Evolutionary conservation across 192 early-diverging fungal species (phyloP), one percentile per base, ranked within the genome.

Genomic region (Funneliformis mosseae): DNA sequence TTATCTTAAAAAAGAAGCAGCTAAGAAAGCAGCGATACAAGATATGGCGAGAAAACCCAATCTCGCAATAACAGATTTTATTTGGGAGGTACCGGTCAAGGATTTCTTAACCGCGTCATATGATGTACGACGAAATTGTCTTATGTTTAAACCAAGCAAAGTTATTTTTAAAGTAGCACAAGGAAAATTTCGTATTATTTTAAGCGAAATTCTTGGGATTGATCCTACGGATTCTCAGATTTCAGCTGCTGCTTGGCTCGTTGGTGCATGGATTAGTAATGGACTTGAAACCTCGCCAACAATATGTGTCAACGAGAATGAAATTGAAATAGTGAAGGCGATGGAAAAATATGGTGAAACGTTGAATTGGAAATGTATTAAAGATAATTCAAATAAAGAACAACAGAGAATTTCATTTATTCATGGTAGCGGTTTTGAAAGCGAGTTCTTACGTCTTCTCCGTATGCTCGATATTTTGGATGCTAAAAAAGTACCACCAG

Each of bases 181-280:
- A 68, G 66, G 38, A 12, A 68, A 23, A 10, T 39, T 68, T 33
- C 27, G 27, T 8, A 16, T 11, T 27, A 28, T 68, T 33, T 12
- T 68, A 39, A 39, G 16, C 25, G 11, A 27, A 14, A 28, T 68
- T 33, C 11, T 39, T 28, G 27, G 66, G 4, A 12, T 27, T 5
- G 5, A 11, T 21, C 74, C 74, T 25, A 75, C 48, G 6, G 11
- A 25, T 75, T 25, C 23, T 48, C 43, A 75, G 11, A 75, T 75
- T 39, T 69, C 81, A 48, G 68, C 77, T n/a, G 74, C 83, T 28
- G 80, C 83, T n/a, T 78, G 43, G 76, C 60, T 25, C 7, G 28
- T 87, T 79, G 87, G 87, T 41, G 66, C 63, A 12, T 86, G 83
- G 87, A 38, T 86, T 46, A 78, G 77, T 45, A 79, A 12, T 66